phyloP scores from a whole-genome alignment of 2,329 filamentous ascomycete species.

The Epichloe baconii region DNA sequence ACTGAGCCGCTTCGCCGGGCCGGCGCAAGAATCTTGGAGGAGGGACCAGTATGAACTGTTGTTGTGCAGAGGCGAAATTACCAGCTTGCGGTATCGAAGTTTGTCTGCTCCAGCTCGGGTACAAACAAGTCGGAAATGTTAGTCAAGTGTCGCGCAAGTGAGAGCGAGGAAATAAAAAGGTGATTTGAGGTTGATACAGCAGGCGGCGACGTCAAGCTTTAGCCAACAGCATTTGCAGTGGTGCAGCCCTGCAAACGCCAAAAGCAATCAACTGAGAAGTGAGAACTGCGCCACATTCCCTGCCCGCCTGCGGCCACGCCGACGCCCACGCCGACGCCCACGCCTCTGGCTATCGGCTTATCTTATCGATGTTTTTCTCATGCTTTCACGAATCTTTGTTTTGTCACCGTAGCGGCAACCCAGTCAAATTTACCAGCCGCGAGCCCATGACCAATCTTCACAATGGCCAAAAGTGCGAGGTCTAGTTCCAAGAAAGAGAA shows the following conservation, averaged over 20 bases:
- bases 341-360: neutral
- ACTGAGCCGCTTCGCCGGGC: neutral
- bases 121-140: neutral
- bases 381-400: neutral
- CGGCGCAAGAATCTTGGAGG: neutral
- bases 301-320: neutral
- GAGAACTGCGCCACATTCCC: conserved; percentile 1
- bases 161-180: neutral
- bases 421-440: neutral
- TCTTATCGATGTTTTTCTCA: conserved; percentile 1
- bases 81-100: neutral
- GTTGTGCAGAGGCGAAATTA: neutral
- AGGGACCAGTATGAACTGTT: neutral
- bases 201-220: neutral
- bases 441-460: conserved; percentile 10
- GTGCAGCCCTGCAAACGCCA: too few relatives aligned
- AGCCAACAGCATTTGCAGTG: neutral
- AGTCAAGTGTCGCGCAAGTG: neutral
- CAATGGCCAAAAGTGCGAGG: conserved; percentile 79
- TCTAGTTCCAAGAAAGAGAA: conserved; percentile 73
- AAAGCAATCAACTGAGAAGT: neutral
- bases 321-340: neutral
- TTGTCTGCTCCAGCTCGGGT: neutral
- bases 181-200: neutral
- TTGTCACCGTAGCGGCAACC: neutral